Evolutionary conservation across 176 grass and related monocot species (phyloP).

Genomic region (Canna indica): DNA sequence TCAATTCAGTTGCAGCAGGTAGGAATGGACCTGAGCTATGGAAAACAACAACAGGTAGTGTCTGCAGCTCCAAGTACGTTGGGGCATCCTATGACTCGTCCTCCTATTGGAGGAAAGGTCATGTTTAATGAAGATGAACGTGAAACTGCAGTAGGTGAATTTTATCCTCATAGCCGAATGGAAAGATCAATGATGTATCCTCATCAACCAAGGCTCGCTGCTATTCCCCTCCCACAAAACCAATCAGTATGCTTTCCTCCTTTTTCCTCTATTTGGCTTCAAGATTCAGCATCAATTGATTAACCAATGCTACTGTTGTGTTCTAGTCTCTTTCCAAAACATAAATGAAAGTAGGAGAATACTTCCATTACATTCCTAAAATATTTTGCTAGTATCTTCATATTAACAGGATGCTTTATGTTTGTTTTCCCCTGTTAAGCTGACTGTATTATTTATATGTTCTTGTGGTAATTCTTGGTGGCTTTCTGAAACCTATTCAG

Average conservation of each 20-base stretch:
- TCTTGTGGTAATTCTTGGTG: neutral
- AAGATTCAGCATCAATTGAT: neutral
- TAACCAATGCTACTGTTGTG: neutral
- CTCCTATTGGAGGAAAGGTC: conserved; percentile 41
- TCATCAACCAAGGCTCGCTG: conserved; percentile 65
- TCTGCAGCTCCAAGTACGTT: conserved; percentile 37
- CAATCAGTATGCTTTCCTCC: conserved; percentile 25
- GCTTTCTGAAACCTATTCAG: neutral
- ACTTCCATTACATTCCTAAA: neutral
- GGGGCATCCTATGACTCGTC: conserved; percentile 35
- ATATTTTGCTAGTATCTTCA: neutral
- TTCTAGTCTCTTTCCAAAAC: neutral
- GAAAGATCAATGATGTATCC: conserved; percentile 42
- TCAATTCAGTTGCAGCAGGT: conserved; percentile 34
- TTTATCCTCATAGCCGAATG: conserved; percentile 40
- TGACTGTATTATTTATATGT: neutral
- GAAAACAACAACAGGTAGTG: conserved; percentile 26
- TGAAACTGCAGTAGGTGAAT: conserved; percentile 37
- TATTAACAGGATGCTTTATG: neutral
- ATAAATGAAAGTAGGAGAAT: neutral
- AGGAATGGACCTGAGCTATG: conserved; percentile 32
- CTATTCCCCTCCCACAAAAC: conserved; percentile 43
- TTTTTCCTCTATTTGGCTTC: neutral
- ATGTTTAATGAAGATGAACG: conserved; percentile 40
- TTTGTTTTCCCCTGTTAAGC: neutral